These are phyloP conservation scores for Pharnaceum exiguum DNA, from an alignment of 148 eudicot genomes.

Conservation along the genomic window DNA sequence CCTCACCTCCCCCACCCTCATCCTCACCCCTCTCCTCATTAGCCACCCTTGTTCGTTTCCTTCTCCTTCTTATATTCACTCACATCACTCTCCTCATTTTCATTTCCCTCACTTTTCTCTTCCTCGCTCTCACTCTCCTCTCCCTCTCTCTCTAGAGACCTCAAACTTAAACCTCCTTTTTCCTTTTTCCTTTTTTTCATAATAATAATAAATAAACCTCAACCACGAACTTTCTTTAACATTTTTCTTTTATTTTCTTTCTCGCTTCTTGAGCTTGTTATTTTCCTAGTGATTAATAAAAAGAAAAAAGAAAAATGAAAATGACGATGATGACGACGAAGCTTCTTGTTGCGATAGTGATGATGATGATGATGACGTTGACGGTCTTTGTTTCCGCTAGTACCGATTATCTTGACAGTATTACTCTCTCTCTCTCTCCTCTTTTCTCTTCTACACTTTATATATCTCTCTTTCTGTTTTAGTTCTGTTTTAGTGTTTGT, in stretches of 20 bases:
- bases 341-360: not conserved
- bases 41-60: too few species aligned
- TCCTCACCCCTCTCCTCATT: too few species aligned
- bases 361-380: too few species aligned
- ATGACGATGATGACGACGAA: too few species aligned
- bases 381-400: not conserved
- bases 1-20: too few species aligned
- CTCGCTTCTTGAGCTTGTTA: too few species aligned
- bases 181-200: not conserved
- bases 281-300: too few species aligned
- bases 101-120: not conserved
- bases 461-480: not conserved
- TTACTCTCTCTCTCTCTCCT: conserved; percentile 3
- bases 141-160: not conserved
- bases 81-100: not conserved
- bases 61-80: conserved; percentile 4
- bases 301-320: too few species aligned
- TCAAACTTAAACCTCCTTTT: not conserved
- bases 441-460: not conserved
- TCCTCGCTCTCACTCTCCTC: not conserved
- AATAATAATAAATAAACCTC: too few species aligned
- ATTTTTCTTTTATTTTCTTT: too few species aligned
- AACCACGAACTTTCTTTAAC: too few species aligned
- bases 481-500: not conserved
- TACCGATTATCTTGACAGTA: conserved; percentile 25